phyloP scores from a whole-genome alignment of 1,284 basidiomycete genomes.

The Coriolopsis trogii region DNA sequence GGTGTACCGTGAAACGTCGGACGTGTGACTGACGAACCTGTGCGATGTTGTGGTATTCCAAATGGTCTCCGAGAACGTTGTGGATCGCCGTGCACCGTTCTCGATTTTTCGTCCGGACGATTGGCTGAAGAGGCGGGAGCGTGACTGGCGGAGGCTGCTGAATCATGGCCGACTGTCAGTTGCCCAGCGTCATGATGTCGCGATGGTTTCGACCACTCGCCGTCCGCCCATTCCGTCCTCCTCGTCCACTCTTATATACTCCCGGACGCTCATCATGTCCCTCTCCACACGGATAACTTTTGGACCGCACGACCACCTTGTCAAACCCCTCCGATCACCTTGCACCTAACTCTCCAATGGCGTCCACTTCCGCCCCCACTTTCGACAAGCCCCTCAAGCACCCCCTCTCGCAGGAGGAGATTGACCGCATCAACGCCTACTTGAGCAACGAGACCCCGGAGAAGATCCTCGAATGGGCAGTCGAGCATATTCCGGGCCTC shows the following conservation, averaged over 20 bases:
- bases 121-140: conserved; percentile 18
- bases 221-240: conserved; percentile 19
- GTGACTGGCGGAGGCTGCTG: conserved; percentile 21
- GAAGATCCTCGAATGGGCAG: conserved; percentile 83
- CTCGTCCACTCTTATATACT: conserved; percentile 14
- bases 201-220: conserved; percentile 24
- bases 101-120: conserved; percentile 13
- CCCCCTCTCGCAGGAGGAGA: conserved; percentile 66
- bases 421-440: conserved; percentile 74
- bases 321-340: not conserved
- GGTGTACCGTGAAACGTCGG: not conserved
- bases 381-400: conserved; percentile 54
- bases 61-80: conserved; percentile 11
- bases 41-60: conserved; percentile 21
- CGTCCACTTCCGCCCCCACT: conserved; percentile 24
- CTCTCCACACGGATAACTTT: not conserved
- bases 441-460: conserved; percentile 75
- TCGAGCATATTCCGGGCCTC: conserved; percentile 76
- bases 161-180: conserved; percentile 15
- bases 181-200: conserved; percentile 18
- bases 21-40: conserved; percentile 8
- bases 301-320: not conserved
- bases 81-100: not conserved
- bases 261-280: conserved; percentile 6
- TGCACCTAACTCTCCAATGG: conserved; percentile 6